Percentiles rank a stretch among this genome's conserved stretches.
Conservation (phyloP, 352 stramenopile species). For the Globisporangium emineosum region DNA sequence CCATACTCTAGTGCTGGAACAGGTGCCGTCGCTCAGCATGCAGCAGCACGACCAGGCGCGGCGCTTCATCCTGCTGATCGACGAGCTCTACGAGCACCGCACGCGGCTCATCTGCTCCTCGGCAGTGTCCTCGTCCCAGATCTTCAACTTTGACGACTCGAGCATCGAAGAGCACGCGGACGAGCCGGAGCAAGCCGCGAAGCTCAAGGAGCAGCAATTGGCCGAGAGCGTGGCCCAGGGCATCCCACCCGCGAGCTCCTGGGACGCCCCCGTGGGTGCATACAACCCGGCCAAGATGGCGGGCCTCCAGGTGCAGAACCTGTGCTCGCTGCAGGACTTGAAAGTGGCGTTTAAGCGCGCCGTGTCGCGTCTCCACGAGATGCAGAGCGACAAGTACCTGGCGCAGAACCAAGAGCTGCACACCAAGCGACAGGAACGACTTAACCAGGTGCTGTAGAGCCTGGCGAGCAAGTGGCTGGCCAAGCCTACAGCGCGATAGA, state of each 20-base stretch:
- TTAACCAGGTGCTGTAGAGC: constrained; percentile 23
- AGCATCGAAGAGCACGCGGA: constrained; percentile 22
- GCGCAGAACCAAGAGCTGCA: constrained; percentile 39
- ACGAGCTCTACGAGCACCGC: constrained; percentile 95
- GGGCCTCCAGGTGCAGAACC: constrained; percentile 51
- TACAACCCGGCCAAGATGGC: constrained; percentile 63
- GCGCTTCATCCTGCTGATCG: constrained; percentile 96
- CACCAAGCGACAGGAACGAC: constrained; percentile 19
- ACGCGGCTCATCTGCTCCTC: constrained; percentile 60
- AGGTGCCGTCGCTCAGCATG: constrained; percentile 86
- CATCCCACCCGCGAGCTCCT: constrained; percentile 62
- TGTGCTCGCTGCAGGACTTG: constrained; percentile 69
- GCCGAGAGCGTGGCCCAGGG: constrained; percentile 30
- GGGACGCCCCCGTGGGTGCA: constrained; percentile 50
- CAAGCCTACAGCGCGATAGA: too few species aligned
- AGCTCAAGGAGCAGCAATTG: constrained; percentile 37
- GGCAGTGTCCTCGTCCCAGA: constrained; percentile 30
- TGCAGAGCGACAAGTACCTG: constrained; percentile 79
- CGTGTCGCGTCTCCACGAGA: constrained; percentile 82
- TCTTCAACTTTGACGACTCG: constrained; percentile 76
- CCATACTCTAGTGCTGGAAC: constrained; percentile 86
- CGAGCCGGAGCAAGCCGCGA: constrained; percentile 24
- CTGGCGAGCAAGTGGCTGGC: too few species aligned
- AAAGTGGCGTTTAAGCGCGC: constrained; percentile 76
- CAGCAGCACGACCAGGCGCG: constrained; percentile 89